Percentiles rank a stretch among this genome's conserved stretches.
These are phyloP conservation scores for Euphrasia arctica DNA, from an alignment of 305 asterid species.

Conservation along the genomic window DNA sequence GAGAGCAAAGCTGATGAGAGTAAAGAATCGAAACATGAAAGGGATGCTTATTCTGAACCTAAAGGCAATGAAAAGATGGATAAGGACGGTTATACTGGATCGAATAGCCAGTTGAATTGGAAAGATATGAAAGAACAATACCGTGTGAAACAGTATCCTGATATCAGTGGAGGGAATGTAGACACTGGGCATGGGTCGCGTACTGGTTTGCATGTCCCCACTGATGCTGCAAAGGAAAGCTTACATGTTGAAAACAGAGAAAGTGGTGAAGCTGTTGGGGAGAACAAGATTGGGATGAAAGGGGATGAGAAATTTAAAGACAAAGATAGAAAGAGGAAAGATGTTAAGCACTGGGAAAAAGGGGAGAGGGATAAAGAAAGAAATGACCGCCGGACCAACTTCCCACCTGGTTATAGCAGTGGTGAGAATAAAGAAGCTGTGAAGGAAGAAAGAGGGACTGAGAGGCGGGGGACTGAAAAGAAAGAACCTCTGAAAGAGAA, in stretches of 20 bases:
- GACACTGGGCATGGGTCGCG: slow-evolving; percentile 57
- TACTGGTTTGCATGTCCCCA: slow-evolving; percentile 45
- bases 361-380: too few species aligned
- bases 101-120: slow-evolving; percentile 54
- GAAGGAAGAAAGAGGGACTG: too few species aligned
- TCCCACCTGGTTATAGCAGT: too few species aligned
- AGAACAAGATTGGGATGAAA: too few species aligned
- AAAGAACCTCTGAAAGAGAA: slow-evolving; percentile 35
- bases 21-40: slow-evolving; percentile 56
- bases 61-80: slow-evolving; percentile 55
- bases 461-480: too few species aligned
- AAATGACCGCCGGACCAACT: too few species aligned
- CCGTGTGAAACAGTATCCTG: slow-evolving; percentile 57
- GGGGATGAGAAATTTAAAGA: too few species aligned
- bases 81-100: slow-evolving; percentile 56
- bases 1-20: slow-evolving; percentile 38
- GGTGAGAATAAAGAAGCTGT: too few species aligned
- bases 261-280: too few species aligned
- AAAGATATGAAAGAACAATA: slow-evolving; percentile 69
- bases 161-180: slow-evolving; percentile 51
- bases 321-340: too few species aligned
- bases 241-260: too few species aligned
- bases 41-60: slow-evolving; percentile 37
- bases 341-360: too few species aligned
- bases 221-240: slow-evolving; percentile 31